Conservation (phyloP, 2,329 filamentous ascomycete species). For the Xylaria arbuscula region DNA sequence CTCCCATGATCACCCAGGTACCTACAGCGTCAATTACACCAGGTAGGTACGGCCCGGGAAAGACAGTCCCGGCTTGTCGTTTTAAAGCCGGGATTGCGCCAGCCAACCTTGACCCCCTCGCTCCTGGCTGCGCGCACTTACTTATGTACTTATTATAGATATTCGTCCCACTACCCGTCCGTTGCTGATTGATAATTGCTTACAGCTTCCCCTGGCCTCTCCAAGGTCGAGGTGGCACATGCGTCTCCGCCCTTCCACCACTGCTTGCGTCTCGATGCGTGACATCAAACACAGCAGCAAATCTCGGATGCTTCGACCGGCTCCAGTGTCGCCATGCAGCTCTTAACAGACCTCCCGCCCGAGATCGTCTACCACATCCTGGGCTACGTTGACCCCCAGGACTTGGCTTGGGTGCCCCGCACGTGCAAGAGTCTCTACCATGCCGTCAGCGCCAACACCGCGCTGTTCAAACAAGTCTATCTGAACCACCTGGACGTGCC, state of each 20-base stretch:
- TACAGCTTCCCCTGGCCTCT: neutral
- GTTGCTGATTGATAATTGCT: no score
- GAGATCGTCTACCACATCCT: conserved; percentile 74
- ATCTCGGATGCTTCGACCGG: neutral
- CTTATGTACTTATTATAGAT: neutral
- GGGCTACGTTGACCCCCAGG: conserved; percentile 63
- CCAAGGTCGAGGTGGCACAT: neutral
- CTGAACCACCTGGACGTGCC: conserved; percentile 63
- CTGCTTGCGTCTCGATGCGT: neutral
- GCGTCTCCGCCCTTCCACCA: neutral
- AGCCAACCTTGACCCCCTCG: neutral
- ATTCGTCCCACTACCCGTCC: neutral
- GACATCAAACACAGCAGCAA: neutral
- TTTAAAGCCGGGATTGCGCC: conserved; percentile 16
- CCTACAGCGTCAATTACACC: neutral
- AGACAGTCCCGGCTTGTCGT: neutral
- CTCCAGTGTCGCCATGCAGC: conserved; percentile 43
- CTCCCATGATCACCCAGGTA: neutral
- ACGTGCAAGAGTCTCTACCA: conserved; percentile 65
- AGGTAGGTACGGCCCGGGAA: neutral
- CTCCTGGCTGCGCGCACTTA: neutral
- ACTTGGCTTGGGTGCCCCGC: conserved; percentile 63
- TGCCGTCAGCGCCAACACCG: conserved; percentile 67
- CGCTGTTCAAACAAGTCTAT: conserved; percentile 73
- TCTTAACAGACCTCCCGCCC: conserved; percentile 62